Base-by-base conservation (phyloP, 108 stramenopile species). In the Skeletonema marinoi region DNA sequence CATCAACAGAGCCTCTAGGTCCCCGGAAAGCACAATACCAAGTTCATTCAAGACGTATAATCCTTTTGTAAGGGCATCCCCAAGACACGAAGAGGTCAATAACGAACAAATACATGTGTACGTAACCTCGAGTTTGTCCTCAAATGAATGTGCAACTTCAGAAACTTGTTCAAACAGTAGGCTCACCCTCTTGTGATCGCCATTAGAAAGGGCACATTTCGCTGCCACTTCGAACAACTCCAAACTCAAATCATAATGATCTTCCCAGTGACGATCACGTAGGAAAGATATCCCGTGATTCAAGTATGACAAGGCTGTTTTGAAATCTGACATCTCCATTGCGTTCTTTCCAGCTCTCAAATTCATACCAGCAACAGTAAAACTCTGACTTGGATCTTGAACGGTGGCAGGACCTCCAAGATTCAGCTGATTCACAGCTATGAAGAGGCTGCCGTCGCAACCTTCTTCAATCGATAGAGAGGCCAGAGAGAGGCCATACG, bases 341-440 rank as follows among this genome's bases (percentile, higher is more conserved):
- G 42, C 42, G 14, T 44, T 44, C 42, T 44, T 44, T 44, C 42
- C 42, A 44, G 42, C 42, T 44, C 8, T 44, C 42, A 44, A 44
- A 44, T 44, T 44, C 42, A 44, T 16, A 6, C 1, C 14, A 44
- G 42, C 42, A 16, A 44, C 42, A 16, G 42, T 44, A 16, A 16
- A 16, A 16, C 42, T 44, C 14, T 44, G 42, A 44, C 42, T 44
- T 44, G 42, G 42, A 44, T 44, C 42, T 44, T 44, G 14, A 44
- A 44, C 42, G 2, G 42, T 16, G 14, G 42, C 42, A 16, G 42
- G 42, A 4, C 42, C 42, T 44, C 42, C 42, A 16, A 16, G 42
- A 70, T 30, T 71, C 3, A 71, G 29, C 48, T 71, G 71, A 61
- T 61, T 44, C 9, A 62, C 60, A 31, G 71, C 29, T 30, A 60